phyloP scores from a whole-genome alignment of 257 asterid species.

The Nyctanthes arbortristis region DNA sequence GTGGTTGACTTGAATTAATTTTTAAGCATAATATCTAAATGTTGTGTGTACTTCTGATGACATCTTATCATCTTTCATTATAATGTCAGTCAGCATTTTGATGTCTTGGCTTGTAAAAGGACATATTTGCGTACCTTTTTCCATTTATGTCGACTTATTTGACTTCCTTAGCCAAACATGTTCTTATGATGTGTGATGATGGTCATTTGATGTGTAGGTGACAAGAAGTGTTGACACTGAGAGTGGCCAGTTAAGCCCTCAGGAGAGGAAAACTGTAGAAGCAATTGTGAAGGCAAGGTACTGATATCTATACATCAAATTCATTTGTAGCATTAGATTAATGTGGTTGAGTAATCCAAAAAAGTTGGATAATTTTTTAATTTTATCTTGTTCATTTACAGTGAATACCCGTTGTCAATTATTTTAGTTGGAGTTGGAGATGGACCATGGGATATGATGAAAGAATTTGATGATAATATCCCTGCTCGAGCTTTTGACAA shows the following conservation, averaged over 20 bases:
- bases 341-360: no score
- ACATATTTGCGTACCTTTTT: no score
- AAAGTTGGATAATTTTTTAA: no score
- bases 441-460: slow-evolving; percentile 99
- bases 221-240: slow-evolving; percentile 90
- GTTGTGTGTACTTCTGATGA: not conserved
- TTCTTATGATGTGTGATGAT: not conserved
- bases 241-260: slow-evolving; percentile 79
- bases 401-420: slow-evolving; percentile 83
- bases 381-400: slow-evolving; percentile 36
- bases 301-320: slow-evolving; percentile 16
- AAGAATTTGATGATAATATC: slow-evolving; percentile 86
- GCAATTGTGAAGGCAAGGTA: slow-evolving; percentile 98
- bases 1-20: not conserved
- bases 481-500: slow-evolving; percentile 92
- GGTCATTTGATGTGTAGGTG: slow-evolving; percentile 44
- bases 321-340: no score
- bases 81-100: not conserved
- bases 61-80: not conserved
- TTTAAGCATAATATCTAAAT: not conserved
- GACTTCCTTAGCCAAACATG: not conserved
- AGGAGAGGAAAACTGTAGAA: slow-evolving; percentile 88
- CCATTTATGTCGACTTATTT: no score
- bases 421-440: slow-evolving; percentile 91
- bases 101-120: slow-evolving; percentile 9